phyloP scores from a whole-genome alignment of 768 basidiomycete genomes.

The Chalciporus pseudorubinellus region DNA sequence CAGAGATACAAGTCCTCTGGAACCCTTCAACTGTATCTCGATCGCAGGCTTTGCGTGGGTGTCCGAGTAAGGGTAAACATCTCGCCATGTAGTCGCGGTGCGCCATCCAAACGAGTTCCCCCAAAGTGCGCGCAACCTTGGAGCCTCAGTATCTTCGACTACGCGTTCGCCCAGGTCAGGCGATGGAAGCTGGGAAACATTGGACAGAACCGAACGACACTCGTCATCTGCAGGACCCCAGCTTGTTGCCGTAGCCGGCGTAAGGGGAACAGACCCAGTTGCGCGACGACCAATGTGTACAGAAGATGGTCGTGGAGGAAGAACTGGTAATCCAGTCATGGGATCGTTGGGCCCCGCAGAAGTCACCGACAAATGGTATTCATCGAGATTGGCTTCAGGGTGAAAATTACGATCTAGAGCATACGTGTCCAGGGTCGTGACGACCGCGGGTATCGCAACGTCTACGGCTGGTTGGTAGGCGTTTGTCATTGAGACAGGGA shows the following conservation, averaged over 20 bases:
- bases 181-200: constrained; percentile 43
- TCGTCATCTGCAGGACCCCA: constrained; percentile 50
- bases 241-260: constrained; percentile 41
- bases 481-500: constrained; percentile 46
- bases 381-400: constrained; percentile 43
- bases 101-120: constrained; percentile 26
- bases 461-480: constrained; percentile 20
- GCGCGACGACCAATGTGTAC: constrained; percentile 52
- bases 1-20: constrained; percentile 8
- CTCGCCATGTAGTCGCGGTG: constrained; percentile 19
- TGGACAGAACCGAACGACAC: constrained; percentile 34
- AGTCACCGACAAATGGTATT: constrained; percentile 65
- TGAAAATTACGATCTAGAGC: constrained; percentile 9
- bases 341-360: constrained; percentile 56
- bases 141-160: constrained; percentile 14
- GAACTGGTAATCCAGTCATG: constrained; percentile 38
- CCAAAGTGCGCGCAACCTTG: constrained; percentile 15
- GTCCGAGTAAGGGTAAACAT: constrained; percentile 17
- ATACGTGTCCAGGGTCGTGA: constrained; percentile 25
- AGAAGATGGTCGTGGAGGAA: constrained; percentile 45
- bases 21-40: constrained; percentile 6
- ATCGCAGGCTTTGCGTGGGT: neutral
- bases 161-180: constrained; percentile 59
- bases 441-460: constrained; percentile 8
- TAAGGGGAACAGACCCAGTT: constrained; percentile 54